These are phyloP conservation scores for Geum urbanum DNA, from an alignment of 306 rosid genomes.

Conservation along the genomic window DNA sequence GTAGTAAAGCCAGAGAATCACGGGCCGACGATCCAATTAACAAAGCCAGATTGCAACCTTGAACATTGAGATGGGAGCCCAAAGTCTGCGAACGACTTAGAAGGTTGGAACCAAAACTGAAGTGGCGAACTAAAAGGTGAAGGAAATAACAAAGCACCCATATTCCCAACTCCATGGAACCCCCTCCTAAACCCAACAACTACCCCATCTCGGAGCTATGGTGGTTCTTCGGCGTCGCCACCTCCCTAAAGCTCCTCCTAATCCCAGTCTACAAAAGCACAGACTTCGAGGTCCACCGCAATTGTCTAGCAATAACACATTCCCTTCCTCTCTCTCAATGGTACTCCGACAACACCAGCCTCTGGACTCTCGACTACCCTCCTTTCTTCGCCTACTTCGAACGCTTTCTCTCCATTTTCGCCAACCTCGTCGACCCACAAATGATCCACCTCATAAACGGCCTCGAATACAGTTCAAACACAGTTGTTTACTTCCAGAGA, in stretches of 20 bases:
- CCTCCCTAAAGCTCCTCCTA: slow-evolving; percentile 72
- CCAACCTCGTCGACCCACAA: slow-evolving; percentile 58
- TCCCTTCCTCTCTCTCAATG: slow-evolving; percentile 83
- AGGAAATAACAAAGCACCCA: neutral
- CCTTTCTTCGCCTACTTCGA: slow-evolving; percentile 82
- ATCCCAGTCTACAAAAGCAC: slow-evolving; percentile 79
- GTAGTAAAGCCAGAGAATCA: no score
- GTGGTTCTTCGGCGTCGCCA: slow-evolving; percentile 62
- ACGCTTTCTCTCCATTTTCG: slow-evolving; percentile 54
- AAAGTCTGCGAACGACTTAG: no score
- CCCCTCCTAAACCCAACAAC: slow-evolving; percentile 7
- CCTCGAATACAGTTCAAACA: slow-evolving; percentile 47
- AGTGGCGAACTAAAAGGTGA: no score
- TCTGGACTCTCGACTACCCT: slow-evolving; percentile 91
- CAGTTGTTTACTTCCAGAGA: slow-evolving; percentile 64
- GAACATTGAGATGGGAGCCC: no score
- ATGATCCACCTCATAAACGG: slow-evolving; percentile 70
- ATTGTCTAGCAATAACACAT: slow-evolving; percentile 79
- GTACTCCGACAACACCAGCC: slow-evolving; percentile 82
- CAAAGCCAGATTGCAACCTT: no score
- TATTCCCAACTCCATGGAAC: neutral
- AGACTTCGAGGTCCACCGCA: slow-evolving; percentile 86
- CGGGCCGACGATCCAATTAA: no score
- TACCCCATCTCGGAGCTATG: slow-evolving; percentile 24
- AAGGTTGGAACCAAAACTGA: no score